phyloP scores from a whole-genome alignment of 306 rosid genomes.

The Canavalia ensiformis region DNA sequence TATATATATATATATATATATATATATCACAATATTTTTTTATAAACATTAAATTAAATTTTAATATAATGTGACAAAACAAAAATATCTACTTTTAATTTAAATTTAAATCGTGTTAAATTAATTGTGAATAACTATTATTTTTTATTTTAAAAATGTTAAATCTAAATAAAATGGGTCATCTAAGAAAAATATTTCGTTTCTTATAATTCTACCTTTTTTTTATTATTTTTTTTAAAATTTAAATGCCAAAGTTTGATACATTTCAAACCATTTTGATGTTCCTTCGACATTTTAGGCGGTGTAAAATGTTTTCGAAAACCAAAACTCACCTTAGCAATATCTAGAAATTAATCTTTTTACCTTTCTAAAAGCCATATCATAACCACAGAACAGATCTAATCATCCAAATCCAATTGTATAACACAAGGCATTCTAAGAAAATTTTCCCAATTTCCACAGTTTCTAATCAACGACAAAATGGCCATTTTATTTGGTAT shows the following conservation, averaged over 20 bases:
- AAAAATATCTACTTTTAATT: not conserved
- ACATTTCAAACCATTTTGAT: slow-evolving; percentile 1
- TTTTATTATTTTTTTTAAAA: not conserved
- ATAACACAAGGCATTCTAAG: not conserved
- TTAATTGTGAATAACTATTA: not conserved
- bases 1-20: too few relatives aligned
- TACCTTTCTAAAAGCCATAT: not conserved
- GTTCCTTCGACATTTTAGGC: not conserved
- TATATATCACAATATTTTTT: too few relatives aligned
- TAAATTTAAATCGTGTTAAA: not conserved
- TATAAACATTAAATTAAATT: too few relatives aligned
- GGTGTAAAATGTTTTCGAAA: too few relatives aligned
- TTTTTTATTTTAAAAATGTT: not conserved
- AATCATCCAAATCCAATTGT: not conserved
- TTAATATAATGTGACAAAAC: not conserved
- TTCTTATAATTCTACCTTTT: not conserved
- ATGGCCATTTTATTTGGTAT: slow-evolving; percentile 14
- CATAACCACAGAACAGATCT: slow-evolving; percentile 6
- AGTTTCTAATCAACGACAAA: not conserved
- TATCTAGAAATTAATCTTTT: not conserved
- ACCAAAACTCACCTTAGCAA: too few relatives aligned
- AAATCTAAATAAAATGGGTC: not conserved
- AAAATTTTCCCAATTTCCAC: not conserved
- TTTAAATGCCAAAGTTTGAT: not conserved
- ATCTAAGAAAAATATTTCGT: not conserved